A percentile compares a stretch with the other conserved stretches of the same genome.
Conservation (phyloP, 768 basidiomycete species). For the Tulasnella calospora region DNA sequence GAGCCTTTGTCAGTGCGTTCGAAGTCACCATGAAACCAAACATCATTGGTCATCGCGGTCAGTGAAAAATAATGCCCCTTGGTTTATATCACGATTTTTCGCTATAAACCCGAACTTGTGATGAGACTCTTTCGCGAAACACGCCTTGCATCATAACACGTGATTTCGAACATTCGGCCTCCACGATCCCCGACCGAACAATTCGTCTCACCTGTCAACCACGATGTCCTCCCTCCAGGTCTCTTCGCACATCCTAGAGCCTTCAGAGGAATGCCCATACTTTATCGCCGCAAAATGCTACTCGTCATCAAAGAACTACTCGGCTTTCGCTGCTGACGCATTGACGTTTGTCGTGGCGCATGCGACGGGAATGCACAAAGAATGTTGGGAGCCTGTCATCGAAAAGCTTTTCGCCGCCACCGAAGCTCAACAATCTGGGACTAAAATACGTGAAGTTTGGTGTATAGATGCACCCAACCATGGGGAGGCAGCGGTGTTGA, state of each 20-base stretch:
- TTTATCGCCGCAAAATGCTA: conserved; percentile 3
- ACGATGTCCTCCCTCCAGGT: background rate
- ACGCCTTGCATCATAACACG: background rate
- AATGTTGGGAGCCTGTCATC: conserved; percentile 18
- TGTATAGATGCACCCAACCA: conserved; percentile 20
- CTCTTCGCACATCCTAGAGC: background rate
- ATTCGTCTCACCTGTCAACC: background rate
- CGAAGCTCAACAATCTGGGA: background rate
- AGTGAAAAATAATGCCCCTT: background rate
- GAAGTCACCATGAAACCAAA: no score
- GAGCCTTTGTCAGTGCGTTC: no score
- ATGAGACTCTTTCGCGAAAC: background rate
- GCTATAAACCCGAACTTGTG: background rate
- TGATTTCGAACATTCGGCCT: background rate
- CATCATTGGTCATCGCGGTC: no score
- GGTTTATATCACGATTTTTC: background rate
- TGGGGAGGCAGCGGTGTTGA: conserved; percentile 15
- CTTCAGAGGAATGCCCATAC: background rate
- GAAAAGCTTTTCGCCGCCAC: conserved; percentile 1
- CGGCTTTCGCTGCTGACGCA: background rate
- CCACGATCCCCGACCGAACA: background rate
- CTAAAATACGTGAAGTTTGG: conserved; percentile 14
- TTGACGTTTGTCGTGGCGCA: conserved; percentile 13
- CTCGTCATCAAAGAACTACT: background rate
- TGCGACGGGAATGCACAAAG: conserved; percentile 15